Base-by-base conservation (phyloP, 2,329 filamentous ascomycete genomes). In the Verticillium alfalfae region DNA sequence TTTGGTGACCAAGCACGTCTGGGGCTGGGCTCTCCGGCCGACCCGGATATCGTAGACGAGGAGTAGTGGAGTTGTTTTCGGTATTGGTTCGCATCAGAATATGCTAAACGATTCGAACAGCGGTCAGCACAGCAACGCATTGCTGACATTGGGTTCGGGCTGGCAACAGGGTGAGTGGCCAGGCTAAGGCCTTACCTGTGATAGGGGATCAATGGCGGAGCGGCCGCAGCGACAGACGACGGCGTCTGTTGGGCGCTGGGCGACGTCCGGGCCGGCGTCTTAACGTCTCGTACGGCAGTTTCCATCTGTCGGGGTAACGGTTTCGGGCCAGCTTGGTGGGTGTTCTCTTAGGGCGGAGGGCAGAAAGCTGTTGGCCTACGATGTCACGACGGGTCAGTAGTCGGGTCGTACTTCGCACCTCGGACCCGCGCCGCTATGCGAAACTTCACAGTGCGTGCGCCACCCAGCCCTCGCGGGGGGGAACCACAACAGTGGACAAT, bases 51-150 rank as follows among this genome's bases (percentile, higher is more conserved):
- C 85, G 81, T 34, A 88, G 73, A 63, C 82, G 81, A 59, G 84
- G 79, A 10, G 84, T 79, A 13, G 18, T 13, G 60, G 86, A 82
- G 9, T 84, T 81, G 60, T 79, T 80, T 61, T 85, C 81, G 52
- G 87, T 88, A 69, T 86, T 89, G 60, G 88, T 90, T 67, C 89
- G 84, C 69, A 87, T 82, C 60, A 90, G 78, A 56, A 88, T 88
- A 68, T 88, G 84, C 84, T 86, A 62, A 31, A 10, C 26, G 36
- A 36, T 13, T 10, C 16, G 31, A 36, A 26, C 8, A 36, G 9
- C 13, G n/a, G 54, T 56, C 34, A 56, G 54, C 34, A 34, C 34
- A 38, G 36, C 36, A 26, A 45, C 7, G 15, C 34, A n/a, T 18
- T 31, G 15, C 26, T 7, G n/a, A 15, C 9, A 16, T 26, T 12